These are phyloP conservation scores for Meira nashicola DNA, from an alignment of 1,284 basidiomycete genomes.

Conservation along the genomic window DNA sequence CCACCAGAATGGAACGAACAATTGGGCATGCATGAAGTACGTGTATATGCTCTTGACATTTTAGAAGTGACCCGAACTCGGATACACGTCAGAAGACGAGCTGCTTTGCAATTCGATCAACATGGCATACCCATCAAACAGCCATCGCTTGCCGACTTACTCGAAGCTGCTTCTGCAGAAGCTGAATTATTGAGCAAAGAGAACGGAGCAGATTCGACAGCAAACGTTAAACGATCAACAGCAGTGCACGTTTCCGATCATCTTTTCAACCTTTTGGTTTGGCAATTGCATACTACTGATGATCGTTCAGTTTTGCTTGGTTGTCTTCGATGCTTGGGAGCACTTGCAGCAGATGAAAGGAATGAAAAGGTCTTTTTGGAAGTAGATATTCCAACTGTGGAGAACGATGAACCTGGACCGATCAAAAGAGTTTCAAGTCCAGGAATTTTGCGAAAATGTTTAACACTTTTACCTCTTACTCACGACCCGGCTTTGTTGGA, in stretches of 20 bases:
- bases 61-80: constrained; percentile 32
- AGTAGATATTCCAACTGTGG: constrained; percentile 11
- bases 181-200: neutral
- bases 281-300: constrained; percentile 26
- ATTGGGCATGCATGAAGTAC: constrained; percentile 39
- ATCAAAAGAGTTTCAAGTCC: constrained; percentile 11
- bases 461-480: constrained; percentile 40
- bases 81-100: constrained; percentile 28
- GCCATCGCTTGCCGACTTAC: neutral
- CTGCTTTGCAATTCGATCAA: constrained; percentile 6
- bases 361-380: constrained; percentile 41
- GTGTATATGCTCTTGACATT: constrained; percentile 43
- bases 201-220: neutral
- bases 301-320: constrained; percentile 44
- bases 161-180: neutral
- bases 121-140: neutral
- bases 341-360: constrained; percentile 29
- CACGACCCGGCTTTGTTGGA: constrained; percentile 44
- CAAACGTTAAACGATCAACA: neutral
- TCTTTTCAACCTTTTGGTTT: constrained; percentile 34
- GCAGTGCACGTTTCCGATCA: constrained; percentile 20
- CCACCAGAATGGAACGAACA: constrained; percentile 27
- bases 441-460: constrained; percentile 32
- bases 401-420: constrained; percentile 12
- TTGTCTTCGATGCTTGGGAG: constrained; percentile 36